Conservation (phyloP, 1,284 basidiomycete species). For the Exobasidium rhododendri region DNA sequence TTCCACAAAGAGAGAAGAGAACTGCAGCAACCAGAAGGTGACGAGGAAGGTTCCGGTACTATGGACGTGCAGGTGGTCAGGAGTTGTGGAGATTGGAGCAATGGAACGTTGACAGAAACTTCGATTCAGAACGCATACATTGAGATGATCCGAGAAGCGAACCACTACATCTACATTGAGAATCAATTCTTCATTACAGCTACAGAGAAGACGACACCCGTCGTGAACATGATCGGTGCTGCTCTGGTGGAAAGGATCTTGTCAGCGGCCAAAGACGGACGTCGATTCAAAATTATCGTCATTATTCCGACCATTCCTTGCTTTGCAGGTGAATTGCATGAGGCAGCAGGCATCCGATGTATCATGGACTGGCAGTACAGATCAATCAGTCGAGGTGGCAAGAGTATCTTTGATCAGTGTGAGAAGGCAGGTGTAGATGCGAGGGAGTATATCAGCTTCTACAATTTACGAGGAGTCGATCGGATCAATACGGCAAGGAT, state of each 20-base stretch:
- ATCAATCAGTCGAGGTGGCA: slow-evolving; percentile 80
- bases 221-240: slow-evolving; percentile 67
- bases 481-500: slow-evolving; percentile 68
- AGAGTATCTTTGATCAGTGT: slow-evolving; percentile 67
- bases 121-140: slow-evolving; percentile 62
- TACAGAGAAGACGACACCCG: slow-evolving; percentile 10
- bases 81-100: slow-evolving; percentile 84
- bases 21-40: slow-evolving; percentile 17
- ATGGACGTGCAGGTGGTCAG: slow-evolving; percentile 70
- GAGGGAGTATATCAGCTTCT: slow-evolving; percentile 72
- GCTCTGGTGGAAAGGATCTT: slow-evolving; percentile 80
- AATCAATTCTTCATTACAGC: slow-evolving; percentile 27
- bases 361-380: slow-evolving; percentile 69
- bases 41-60: slow-evolving; percentile 16
- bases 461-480: slow-evolving; percentile 84
- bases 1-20: slow-evolving; percentile 18
- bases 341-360: slow-evolving; percentile 61
- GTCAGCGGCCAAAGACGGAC: slow-evolving; percentile 65
- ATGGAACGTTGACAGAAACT: slow-evolving; percentile 68
- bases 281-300: slow-evolving; percentile 65
- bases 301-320: slow-evolving; percentile 66
- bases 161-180: slow-evolving; percentile 75
- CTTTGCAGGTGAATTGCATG: slow-evolving; percentile 23
- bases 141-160: slow-evolving; percentile 75
- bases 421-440: slow-evolving; percentile 76